A percentile compares a stretch with the other conserved stretches of the same genome.
Evolutionary conservation across 176 grass and related monocot genomes (phyloP).

Genomic region (Microstegium vimineum): DNA sequence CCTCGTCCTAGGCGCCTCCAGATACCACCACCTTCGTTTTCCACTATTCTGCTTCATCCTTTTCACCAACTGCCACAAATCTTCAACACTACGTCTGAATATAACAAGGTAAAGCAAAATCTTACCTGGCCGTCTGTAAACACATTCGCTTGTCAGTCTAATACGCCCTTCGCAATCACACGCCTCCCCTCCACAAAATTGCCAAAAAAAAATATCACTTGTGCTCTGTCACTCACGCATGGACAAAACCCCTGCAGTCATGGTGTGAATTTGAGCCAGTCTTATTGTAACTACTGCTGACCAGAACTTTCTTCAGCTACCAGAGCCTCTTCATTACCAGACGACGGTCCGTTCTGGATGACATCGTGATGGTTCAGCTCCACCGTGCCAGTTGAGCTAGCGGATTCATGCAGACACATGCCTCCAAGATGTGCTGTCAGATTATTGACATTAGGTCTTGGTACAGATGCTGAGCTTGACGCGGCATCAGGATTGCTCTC

Average conservation of each 20-base stretch:
- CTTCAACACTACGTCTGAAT: neutral
- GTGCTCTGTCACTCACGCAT: constrained; percentile 24
- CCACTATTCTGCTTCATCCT: constrained; percentile 4
- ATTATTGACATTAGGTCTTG: constrained; percentile 26
- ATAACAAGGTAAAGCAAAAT: constrained; percentile 25
- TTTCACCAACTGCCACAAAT: constrained; percentile 10
- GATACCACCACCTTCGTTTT: neutral
- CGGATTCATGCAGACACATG: constrained; percentile 22
- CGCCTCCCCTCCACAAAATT: constrained; percentile 33
- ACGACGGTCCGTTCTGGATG: constrained; percentile 36
- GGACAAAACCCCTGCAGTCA: constrained; percentile 50
- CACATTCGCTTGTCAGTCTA: constrained; percentile 33
- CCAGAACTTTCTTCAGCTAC: constrained; percentile 21
- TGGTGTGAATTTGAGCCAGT: constrained; percentile 14
- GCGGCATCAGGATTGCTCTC: constrained; percentile 16
- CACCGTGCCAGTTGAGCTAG: neutral
- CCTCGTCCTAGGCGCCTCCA: neutral
- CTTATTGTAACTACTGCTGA: neutral
- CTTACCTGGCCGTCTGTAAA: constrained; percentile 31
- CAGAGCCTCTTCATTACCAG: constrained; percentile 21
- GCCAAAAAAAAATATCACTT: constrained; percentile 19
- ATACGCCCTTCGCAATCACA: constrained; percentile 23
- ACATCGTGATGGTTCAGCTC: constrained; percentile 7
- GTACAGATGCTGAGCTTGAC: constrained; percentile 14
- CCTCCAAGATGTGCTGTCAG: constrained; percentile 34